These are phyloP conservation scores for Salix dunnii DNA, from an alignment of 345 rosid species.

Conservation along the genomic window DNA sequence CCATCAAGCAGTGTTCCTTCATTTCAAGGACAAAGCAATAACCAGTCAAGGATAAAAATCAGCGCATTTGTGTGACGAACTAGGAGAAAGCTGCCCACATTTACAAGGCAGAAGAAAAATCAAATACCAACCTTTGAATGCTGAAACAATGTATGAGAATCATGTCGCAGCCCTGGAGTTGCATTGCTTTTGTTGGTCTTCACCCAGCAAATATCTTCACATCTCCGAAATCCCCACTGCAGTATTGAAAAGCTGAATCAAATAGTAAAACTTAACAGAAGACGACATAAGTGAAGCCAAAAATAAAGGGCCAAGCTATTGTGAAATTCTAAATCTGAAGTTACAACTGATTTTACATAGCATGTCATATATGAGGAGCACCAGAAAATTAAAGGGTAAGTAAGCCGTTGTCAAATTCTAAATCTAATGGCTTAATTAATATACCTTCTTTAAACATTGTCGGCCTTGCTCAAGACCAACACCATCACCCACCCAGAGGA, in stretches of 20 bases:
- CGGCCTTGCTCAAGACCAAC: constrained; percentile 98
- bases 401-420: neutral
- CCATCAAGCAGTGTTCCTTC: constrained; percentile 99
- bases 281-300: neutral
- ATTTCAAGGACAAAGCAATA: constrained; percentile 15
- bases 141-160: constrained; percentile 91
- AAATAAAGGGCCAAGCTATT: neutral
- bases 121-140: constrained; percentile 76
- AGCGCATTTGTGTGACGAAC: neutral
- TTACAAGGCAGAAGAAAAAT: constrained; percentile 15
- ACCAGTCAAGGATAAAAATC: constrained; percentile 6
- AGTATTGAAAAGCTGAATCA: neutral
- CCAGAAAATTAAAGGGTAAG: neutral
- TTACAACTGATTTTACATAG: neutral
- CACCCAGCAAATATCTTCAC: constrained; percentile 99
- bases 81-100: neutral
- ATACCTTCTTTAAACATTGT: constrained; percentile 95
- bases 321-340: neutral
- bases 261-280: constrained; percentile 3
- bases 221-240: constrained; percentile 99
- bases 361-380: neutral
- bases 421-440: constrained; percentile 1
- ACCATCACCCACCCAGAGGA: constrained; percentile 99
- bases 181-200: constrained; percentile 95
- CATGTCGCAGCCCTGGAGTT: constrained; percentile 89